Percentiles rank a stretch among this genome's conserved stretches.
phyloP scores from a whole-genome alignment of 2,329 filamentous ascomycete species.

The Cladophialophora yegresii region DNA sequence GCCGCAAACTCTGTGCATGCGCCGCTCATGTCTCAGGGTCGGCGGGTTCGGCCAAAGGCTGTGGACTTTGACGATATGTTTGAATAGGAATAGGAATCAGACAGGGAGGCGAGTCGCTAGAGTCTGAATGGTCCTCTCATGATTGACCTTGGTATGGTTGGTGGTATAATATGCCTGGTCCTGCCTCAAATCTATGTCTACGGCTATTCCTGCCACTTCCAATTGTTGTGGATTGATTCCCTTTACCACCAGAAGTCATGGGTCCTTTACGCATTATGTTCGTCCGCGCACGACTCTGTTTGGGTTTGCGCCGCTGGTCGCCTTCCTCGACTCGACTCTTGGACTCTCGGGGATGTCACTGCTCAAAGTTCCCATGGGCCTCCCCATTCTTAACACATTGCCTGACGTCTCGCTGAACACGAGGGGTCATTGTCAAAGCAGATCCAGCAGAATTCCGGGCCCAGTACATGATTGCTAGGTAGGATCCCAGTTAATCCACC shows the following conservation, averaged over 20 bases:
- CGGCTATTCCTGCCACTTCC: neutral
- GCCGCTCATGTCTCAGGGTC: slow-evolving; percentile 15
- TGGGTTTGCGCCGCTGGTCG: too few relatives aligned
- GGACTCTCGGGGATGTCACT: too few relatives aligned
- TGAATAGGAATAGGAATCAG: slow-evolving; percentile 22
- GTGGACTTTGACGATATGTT: slow-evolving; percentile 34
- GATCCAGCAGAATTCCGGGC: too few relatives aligned
- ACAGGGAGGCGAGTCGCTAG: neutral
- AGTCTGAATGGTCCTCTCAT: neutral
- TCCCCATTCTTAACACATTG: too few relatives aligned
- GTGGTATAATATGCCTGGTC: neutral
- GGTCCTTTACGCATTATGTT: neutral
- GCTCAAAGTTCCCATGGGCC: too few relatives aligned
- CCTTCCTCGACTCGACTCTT: too few relatives aligned
- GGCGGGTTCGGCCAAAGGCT: slow-evolving; percentile 24
- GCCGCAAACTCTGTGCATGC: neutral
- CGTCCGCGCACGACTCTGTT: too few relatives aligned
- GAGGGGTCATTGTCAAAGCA: too few relatives aligned
- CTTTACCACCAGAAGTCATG: neutral
- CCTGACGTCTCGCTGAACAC: too few relatives aligned
- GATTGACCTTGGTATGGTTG: neutral
- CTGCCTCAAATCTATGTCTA: neutral
- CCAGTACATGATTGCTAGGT: too few relatives aligned
- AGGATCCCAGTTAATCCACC: too few relatives aligned
- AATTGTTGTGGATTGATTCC: neutral